Base-by-base conservation (phyloP, 2,329 filamentous ascomycete species). In the Hymenotorrendiella dingleyae region DNA sequence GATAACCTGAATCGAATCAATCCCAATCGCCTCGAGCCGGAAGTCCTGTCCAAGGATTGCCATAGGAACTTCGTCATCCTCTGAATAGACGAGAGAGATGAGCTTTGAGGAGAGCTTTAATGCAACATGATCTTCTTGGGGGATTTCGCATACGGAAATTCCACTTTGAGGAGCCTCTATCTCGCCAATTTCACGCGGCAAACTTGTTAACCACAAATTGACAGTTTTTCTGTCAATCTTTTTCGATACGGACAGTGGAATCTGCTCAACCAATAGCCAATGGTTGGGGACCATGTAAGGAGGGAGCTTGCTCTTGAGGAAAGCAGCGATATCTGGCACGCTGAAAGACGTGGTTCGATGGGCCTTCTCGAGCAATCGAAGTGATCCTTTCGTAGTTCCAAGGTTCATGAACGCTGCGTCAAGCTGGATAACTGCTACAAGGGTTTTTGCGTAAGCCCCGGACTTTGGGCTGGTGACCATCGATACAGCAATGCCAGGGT, bases 381-480 rank as follows among this genome's bases (percentile, higher is more conserved):
- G 17, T 34, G 30, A 19, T 21, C 78, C 8, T 78, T 79, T 8
- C 77, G 82, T 14, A 37, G 40, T 22, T 56, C 79, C 78, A 20
- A 73, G 73, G 53, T 84, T 80, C n/a, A n/a, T n/a, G n/a, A n/a
- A n/a, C n/a, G n/a, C n/a, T n/a, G n/a, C n/a, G 33, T 72, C 17
- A 3, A 81, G 70, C 7, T 78, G 77, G 22, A 80, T 65, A 46
- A 77, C 78, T n/a, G 70, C 59, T 32, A 80, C 68, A 10, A 58
- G 57, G 1, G 71, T 70, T 32, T 78, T 68, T 0, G 62, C 56
- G 22, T 36, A 40, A 21, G 23, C 32, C 10, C 33, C 74, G 65
- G 43, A 78, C 75, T 17, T 65, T 64, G 1, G 74, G 30, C 11
- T 20, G 22, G 22, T 6, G 22, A 34, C 30, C 20, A 34, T 17